Evolutionary conservation across 129 eudicot genomes (phyloP), one percentile per base, ranked within the genome.

Genomic region (Ambrosia trifida): DNA sequence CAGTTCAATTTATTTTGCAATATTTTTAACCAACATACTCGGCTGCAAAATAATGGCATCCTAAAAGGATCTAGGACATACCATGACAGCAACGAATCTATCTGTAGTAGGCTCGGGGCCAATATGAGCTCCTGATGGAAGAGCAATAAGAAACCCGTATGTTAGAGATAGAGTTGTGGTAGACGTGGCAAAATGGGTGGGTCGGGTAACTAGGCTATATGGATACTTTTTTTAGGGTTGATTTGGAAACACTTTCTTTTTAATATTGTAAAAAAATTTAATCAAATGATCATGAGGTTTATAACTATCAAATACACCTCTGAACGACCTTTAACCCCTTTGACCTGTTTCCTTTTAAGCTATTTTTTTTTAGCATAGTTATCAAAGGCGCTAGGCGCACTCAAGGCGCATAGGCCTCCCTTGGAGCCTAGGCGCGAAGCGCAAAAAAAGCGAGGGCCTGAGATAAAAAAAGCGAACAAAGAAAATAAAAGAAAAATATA

Each of bases 101-200:
- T 95, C 99, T 7, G 99, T 95, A 12, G 99, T 95, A 58, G 99
- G 99, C 84, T 94, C 99, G 0, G 99, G 97, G 64, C 99, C 99
- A 61, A 94, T 94, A 69, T 94, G 99, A 82, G 97, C 97, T 17
- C 98, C 98, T 92, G 82, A 51, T 44, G 20, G 12, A 11, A 79
- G 13, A 56, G 18, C 24, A 59, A 16, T 32, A 53, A 54, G 7
- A 76, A 3, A 56, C 10, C 53, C 0, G 36, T 16, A 3, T 31
- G 59, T 24, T 45, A 38, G 12, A 52, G 33, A 73, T n/a, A 62
- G 30, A 73, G 31, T 50, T 51, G 66, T 51, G 68, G 52, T 69
- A 16, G 19, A 59, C 4, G 18, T 59, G 65, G 65, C 41, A 59
- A 59, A 31, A 59, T 31, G 65, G 11, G 40, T 7, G 4, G 20